A percentile compares a stretch with the other conserved stretches of the same genome.
Evolutionary conservation across 768 basidiomycete genomes (phyloP).

Genomic region (Crucibulum laeve): DNA sequence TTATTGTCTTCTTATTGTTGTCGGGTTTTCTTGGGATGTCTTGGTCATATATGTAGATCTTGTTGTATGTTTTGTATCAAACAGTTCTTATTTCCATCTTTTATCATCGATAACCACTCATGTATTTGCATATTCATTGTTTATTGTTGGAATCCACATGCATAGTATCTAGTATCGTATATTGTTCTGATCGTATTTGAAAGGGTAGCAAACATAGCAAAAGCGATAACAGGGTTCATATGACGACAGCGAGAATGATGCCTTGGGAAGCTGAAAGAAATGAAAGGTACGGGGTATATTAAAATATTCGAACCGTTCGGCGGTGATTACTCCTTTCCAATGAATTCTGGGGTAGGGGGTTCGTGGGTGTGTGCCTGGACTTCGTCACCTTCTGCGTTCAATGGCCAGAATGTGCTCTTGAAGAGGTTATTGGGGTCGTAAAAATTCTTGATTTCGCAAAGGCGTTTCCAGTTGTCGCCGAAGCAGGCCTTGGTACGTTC

Average conservation of each 20-base stretch:
- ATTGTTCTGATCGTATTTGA: neutral
- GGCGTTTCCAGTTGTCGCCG: conserved; percentile 70
- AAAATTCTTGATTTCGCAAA: conserved; percentile 63
- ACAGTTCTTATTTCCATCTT: conserved; percentile 3
- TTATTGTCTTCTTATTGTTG: conserved; percentile 1
- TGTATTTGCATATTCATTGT: conserved; percentile 1
- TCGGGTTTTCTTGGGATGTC: conserved; percentile 2
- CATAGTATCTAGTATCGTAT: neutral
- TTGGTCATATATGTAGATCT: conserved; percentile 5
- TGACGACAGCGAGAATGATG: too few relatives aligned
- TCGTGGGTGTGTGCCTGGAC: conserved; percentile 62
- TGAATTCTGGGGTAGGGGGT: conserved; percentile 43
- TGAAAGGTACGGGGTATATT: neutral
- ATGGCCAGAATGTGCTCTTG: conserved; percentile 77
- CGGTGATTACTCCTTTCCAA: conserved; percentile 1
- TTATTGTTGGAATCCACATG: neutral
- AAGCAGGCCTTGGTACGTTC: conserved; percentile 62
- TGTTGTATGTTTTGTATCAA: conserved; percentile 4
- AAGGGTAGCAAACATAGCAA: neutral
- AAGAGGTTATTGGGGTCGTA: conserved; percentile 81
- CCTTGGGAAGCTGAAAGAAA: neutral
- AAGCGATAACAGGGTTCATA: too few relatives aligned
- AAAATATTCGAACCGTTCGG: neutral
- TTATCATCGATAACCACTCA: conserved; percentile 3
- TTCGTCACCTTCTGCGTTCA: conserved; percentile 49